phyloP scores from a whole-genome alignment of 805 yeast genomes.

The Lachancea nothofagi region DNA sequence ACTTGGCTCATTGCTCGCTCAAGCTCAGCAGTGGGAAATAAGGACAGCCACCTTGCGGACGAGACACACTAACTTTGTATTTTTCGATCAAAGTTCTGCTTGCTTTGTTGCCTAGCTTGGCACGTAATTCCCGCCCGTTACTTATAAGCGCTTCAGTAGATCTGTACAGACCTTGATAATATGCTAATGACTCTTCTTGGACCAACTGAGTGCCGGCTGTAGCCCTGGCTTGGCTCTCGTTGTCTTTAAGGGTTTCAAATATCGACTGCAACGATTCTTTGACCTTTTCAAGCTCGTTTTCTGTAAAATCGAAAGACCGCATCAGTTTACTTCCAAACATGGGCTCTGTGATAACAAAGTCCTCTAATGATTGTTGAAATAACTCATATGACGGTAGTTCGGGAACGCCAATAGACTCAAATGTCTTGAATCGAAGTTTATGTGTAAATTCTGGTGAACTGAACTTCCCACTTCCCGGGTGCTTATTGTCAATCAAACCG shows the following conservation, averaged over 20 bases:
- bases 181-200: conserved; percentile 27
- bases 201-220: conserved; percentile 27
- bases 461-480: conserved; percentile 25
- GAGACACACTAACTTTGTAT: conserved; percentile 11
- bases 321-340: conserved; percentile 16
- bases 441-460: conserved; percentile 35
- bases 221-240: conserved; percentile 16
- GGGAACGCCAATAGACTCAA: conserved; percentile 76
- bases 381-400: conserved; percentile 45
- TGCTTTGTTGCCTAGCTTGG: conserved; percentile 7
- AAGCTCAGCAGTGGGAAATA: conserved; percentile 22
- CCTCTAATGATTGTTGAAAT: conserved; percentile 23
- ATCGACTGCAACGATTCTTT: conserved; percentile 14
- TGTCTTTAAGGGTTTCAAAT: conserved; percentile 18
- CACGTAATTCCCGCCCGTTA: conserved; percentile 13
- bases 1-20: background rate
- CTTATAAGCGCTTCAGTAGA: conserved; percentile 14
- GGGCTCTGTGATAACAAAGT: conserved; percentile 19
- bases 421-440: conserved; percentile 68
- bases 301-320: conserved; percentile 16
- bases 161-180: conserved; percentile 26
- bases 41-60: conserved; percentile 14
- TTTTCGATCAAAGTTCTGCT: background rate
- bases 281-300: conserved; percentile 18
- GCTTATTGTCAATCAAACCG: conserved; percentile 22